Evolutionary conservation across 257 asterid species (phyloP).

Genomic region (Solanum bukasovii): DNA sequence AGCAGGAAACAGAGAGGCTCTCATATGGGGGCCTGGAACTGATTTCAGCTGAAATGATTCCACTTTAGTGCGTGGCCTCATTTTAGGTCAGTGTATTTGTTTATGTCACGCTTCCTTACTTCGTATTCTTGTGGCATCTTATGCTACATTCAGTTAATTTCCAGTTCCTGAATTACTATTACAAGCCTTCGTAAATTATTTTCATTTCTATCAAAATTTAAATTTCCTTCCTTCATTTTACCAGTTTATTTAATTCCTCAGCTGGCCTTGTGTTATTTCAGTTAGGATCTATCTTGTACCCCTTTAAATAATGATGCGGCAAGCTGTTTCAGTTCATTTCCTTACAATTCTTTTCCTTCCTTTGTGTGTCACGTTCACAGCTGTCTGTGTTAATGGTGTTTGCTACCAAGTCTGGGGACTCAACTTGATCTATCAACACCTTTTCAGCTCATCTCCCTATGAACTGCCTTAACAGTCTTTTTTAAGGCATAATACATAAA

Average conservation of each 20-base stretch:
- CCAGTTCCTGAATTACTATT: slow-evolving; percentile 21
- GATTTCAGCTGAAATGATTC: slow-evolving; percentile 88
- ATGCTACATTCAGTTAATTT: slow-evolving; percentile 47
- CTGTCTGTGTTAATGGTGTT: not conserved
- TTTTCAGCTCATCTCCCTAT: not conserved
- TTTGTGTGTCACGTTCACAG: not conserved
- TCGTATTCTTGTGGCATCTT: slow-evolving; percentile 54
- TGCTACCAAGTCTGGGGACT: not conserved
- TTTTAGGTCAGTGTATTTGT: slow-evolving; percentile 81
- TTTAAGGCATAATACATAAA: not conserved
- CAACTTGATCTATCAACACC: not conserved
- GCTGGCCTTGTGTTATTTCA: slow-evolving; percentile 9
- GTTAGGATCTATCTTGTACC: not conserved
- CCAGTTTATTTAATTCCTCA: slow-evolving; percentile 17
- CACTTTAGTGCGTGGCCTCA: slow-evolving; percentile 84
- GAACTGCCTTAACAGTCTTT: not conserved
- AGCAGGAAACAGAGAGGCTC: slow-evolving; percentile 97
- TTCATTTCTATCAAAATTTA: slow-evolving; percentile 16
- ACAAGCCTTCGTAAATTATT: slow-evolving; percentile 17
- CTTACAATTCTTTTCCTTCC: not conserved
- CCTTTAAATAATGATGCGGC: slow-evolving; percentile 4
- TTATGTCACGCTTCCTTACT: slow-evolving; percentile 39
- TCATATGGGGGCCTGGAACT: slow-evolving; percentile 94
- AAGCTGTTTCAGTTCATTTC: not conserved
- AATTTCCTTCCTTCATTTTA: slow-evolving; percentile 18